Base-by-base conservation (phyloP, 768 basidiomycete genomes). In the Melanogaster broomeanus region DNA sequence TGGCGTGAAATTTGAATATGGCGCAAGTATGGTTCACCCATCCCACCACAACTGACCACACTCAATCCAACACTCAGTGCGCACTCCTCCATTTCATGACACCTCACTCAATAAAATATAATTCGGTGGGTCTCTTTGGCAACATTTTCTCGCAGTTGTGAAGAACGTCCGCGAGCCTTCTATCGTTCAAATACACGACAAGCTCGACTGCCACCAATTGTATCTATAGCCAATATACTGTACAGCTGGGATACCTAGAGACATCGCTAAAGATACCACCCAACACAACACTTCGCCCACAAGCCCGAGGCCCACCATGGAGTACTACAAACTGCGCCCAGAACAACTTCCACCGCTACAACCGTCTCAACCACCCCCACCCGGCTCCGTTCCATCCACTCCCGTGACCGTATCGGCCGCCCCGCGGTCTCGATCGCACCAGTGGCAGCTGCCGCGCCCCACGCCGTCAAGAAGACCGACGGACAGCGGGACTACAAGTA, bases 401-500 rank as follows among this genome's bases (percentile, higher is more conserved):
- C 64, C 63, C 45, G 51, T 65, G 42, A 54, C 31, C 2, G 52
- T 60, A 7, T 2, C 49, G 2, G 28, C 50, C 4, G 31, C 8
- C 54, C 55, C 45, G 13, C 52, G 3, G 42, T 54, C 42, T 18
- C 58, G 9, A 22, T 52, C 38, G 45, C 51, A 53, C 53, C 37
- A 22, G 27, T 49, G 7, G 31, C 54, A 42, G 41, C 51, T 22
- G 41, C 56, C 11, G 30, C 42, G 2, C 53, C 66, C 31, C 62
- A 56, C 22, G 53, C 59, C 24, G 2, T 3, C 41, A 66, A 57
- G 45, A 59, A 59, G 21, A 49, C 41, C 18, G 60, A 64, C 60
- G 66, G 68, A 24, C 61, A 59, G 34, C 65, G 80, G 55, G 89
- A 90, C 54, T 95, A 94, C 80, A 92, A 91, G 57, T 97, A 96